These are phyloP conservation scores for Opeltia flavorubescens DNA, from an alignment of 495 filamentous ascomycete species.

Conservation along the genomic window DNA sequence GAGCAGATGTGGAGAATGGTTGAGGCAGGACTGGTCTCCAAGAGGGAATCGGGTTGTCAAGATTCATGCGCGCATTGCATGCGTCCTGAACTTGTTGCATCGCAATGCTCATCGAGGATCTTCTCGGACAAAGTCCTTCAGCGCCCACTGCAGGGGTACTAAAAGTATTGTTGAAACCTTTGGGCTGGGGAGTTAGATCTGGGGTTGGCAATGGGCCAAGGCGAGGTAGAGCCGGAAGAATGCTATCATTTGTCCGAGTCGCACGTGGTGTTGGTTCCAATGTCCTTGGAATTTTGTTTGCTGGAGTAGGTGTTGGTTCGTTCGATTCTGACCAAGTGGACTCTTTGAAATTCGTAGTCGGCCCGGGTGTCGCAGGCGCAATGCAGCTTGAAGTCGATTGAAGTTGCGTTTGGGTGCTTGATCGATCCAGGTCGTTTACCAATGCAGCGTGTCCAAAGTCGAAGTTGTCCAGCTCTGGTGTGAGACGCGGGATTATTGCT, in stretches of 20 bases:
- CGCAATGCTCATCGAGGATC: constrained; percentile 60
- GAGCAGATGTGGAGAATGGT: constrained; percentile 36
- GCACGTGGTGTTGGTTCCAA: constrained; percentile 41
- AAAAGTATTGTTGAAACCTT: constrained; percentile 35
- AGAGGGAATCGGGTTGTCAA: constrained; percentile 34
- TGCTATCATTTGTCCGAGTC: constrained; percentile 21
- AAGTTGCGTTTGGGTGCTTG: constrained; percentile 1
- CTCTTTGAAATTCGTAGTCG: constrained; percentile 8
- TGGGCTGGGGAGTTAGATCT: constrained; percentile 58
- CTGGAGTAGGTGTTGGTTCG: constrained; percentile 33
- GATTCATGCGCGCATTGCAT: constrained; percentile 48
- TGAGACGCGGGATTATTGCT: constrained; percentile 59
- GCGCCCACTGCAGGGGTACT: constrained; percentile 87
- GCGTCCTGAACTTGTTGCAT: constrained; percentile 62
- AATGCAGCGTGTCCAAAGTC: constrained; percentile 27
- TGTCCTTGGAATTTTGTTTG: constrained; percentile 34
- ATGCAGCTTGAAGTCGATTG: neutral
- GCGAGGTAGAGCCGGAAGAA: constrained; percentile 38
- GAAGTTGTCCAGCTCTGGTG: constrained; percentile 59
- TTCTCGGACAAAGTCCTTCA: constrained; percentile 35
- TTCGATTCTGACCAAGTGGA: constrained; percentile 22
- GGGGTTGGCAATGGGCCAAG: constrained; percentile 64
- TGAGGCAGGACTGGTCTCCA: constrained; percentile 37
- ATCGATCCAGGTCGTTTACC: constrained; percentile 11
- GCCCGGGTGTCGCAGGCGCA: constrained; percentile 7